Conservation (phyloP, 2,329 filamentous ascomycete species). For the Colletotrichum brevisporum region DNA sequence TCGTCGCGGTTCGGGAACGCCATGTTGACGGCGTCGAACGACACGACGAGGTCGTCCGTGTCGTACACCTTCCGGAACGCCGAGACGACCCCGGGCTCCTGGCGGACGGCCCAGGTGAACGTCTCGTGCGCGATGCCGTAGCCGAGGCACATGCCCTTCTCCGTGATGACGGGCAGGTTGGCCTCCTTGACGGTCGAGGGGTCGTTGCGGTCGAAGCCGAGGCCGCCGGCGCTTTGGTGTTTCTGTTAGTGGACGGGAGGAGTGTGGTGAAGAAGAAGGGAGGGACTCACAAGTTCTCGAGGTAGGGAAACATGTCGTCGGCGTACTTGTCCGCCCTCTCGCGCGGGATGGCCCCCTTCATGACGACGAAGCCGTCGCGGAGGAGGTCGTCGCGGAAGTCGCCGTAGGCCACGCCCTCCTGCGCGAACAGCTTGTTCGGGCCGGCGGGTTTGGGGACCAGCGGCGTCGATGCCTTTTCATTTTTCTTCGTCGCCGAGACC, state of each 20-base stretch:
- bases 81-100: constrained; percentile 60
- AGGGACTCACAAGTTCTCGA: constrained; percentile 42
- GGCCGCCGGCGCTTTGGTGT: constrained; percentile 16
- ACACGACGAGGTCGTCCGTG: constrained; percentile 62
- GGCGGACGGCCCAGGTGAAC: constrained; percentile 63
- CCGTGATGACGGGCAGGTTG: constrained; percentile 58
- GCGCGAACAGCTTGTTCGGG: too few relatives aligned
- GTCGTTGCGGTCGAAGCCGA: constrained; percentile 46
- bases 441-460: too few relatives aligned
- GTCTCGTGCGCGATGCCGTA: constrained; percentile 64
- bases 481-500: constrained; percentile 5
- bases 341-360: constrained; percentile 38
- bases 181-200: constrained; percentile 53
- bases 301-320: constrained; percentile 45
- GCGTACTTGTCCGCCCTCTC: constrained; percentile 46
- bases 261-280: rapidly evolving
- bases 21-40: constrained; percentile 63
- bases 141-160: constrained; percentile 63
- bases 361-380: constrained; percentile 38
- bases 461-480: not conserved
- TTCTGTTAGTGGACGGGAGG: not conserved
- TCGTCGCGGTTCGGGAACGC: constrained; percentile 57
- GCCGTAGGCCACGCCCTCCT: not conserved
- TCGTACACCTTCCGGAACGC: constrained; percentile 62
- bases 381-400: constrained; percentile 54